phyloP scores from a whole-genome alignment of 441 rosid species.

The Erodium texanum region DNA sequence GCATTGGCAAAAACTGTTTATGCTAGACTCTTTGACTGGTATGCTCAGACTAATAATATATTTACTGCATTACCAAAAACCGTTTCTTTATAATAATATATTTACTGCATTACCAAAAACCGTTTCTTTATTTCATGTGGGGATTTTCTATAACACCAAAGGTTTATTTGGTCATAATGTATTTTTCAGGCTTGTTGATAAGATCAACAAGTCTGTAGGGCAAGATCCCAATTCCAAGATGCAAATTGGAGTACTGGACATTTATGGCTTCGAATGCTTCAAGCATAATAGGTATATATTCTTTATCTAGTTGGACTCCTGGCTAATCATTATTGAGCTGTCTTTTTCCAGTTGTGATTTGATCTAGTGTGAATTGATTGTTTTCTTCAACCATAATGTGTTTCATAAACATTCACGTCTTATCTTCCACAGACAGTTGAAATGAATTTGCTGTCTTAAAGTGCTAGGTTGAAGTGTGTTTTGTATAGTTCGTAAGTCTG shows the following conservation, averaged over 20 bases:
- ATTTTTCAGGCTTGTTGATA: conserved; percentile 72
- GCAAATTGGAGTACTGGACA: conserved; percentile 83
- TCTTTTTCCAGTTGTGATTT: conserved; percentile 1
- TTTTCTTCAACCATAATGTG: background rate
- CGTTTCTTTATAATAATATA: conserved; percentile 9
- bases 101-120: background rate
- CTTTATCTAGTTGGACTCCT: conserved; percentile 35
- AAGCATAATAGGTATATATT: conserved; percentile 90
- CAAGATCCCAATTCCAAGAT: conserved; percentile 79
- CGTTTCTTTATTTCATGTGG: background rate
- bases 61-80: background rate
- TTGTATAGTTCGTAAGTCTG: background rate
- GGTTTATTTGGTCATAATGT: conserved; percentile 17
- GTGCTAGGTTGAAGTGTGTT: background rate
- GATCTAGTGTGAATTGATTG: background rate
- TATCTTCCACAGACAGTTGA: background rate
- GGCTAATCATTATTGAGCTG: background rate
- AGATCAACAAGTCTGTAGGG: conserved; percentile 78
- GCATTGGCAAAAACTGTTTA: conserved; percentile 93
- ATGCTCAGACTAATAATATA: conserved; percentile 14
- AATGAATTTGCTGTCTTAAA: background rate
- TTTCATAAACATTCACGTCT: background rate
- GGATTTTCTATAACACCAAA: conserved; percentile 3
- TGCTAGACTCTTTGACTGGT: conserved; percentile 94
- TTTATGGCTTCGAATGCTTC: conserved; percentile 87